These are phyloP conservation scores for Suillus hirtellus DNA, from an alignment of 768 basidiomycete species.

Conservation along the genomic window DNA sequence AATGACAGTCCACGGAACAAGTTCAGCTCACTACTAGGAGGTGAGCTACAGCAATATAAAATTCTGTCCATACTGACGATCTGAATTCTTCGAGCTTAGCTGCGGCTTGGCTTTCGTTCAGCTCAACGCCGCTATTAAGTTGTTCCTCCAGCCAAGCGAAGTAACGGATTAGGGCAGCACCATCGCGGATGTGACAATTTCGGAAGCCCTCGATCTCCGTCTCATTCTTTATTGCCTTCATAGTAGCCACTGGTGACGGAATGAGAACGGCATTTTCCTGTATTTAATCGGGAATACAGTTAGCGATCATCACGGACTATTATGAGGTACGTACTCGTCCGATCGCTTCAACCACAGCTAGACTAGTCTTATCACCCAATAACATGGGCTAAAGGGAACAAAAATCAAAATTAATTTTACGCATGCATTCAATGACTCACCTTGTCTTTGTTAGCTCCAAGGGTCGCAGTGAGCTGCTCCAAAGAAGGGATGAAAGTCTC, in stretches of 20 bases:
- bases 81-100: constrained; percentile 77
- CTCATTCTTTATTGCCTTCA: constrained; percentile 80
- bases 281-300: constrained; percentile 12
- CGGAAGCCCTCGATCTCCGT: constrained; percentile 90
- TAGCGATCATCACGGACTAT: background rate
- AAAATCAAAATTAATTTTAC: constrained; percentile 9
- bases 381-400: constrained; percentile 59
- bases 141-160: constrained; percentile 95
- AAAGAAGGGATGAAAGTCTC: constrained; percentile 65
- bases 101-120: constrained; percentile 83
- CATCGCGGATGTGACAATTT: constrained; percentile 85
- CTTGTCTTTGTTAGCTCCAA: constrained; percentile 36
- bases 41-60: background rate
- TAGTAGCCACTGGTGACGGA: constrained; percentile 73
- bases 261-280: constrained; percentile 60
- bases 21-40: constrained; percentile 59
- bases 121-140: constrained; percentile 54
- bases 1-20: constrained; percentile 90
- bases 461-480: constrained; percentile 43
- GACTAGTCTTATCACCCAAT: constrained; percentile 73
- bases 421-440: constrained; percentile 28
- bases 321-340: constrained; percentile 49
- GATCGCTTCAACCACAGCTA: constrained; percentile 81
- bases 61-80: constrained; percentile 52
- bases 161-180: constrained; percentile 83